phyloP scores from a whole-genome alignment of 352 stramenopile genomes.

The Globisporangium alternatum region DNA sequence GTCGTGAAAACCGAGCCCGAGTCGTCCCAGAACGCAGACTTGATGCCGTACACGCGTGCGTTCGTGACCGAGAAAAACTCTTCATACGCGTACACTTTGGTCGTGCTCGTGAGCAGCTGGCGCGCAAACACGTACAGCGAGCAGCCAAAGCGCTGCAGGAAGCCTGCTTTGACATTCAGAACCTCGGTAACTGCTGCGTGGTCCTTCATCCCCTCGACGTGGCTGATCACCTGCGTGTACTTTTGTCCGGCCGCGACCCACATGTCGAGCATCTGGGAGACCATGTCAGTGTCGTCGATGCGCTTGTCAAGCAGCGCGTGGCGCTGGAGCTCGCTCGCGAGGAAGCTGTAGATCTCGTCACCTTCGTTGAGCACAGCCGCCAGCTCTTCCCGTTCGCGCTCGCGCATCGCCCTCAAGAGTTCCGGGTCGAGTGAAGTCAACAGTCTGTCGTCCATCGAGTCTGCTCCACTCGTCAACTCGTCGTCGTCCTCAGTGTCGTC shows the following conservation, averaged over 20 bases:
- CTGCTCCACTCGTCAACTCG: neutral
- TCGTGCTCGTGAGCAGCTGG: conserved; percentile 58
- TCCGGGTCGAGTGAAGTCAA: conserved; percentile 17
- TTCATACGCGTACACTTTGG: conserved; percentile 63
- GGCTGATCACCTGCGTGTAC: conserved; percentile 53
- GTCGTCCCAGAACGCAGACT: conserved; percentile 38
- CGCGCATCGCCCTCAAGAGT: conserved; percentile 6
- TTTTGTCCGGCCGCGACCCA: conserved; percentile 65
- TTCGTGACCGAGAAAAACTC: conserved; percentile 59
- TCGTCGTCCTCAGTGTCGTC: neutral
- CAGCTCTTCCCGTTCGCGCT: conserved; percentile 23
- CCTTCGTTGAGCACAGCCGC: conserved; percentile 39
- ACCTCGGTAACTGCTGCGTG: neutral
- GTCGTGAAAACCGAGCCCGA: conserved; percentile 28
- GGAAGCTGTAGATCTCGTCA: conserved; percentile 62
- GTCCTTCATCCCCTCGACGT: conserved; percentile 22
- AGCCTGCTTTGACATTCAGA: conserved; percentile 18
- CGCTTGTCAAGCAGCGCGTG: conserved; percentile 26
- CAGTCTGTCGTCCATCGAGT: neutral
- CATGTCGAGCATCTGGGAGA: conserved; percentile 64
- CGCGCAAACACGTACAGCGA: conserved; percentile 61
- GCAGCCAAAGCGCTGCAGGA: conserved; percentile 48
- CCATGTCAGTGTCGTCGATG: conserved; percentile 28
- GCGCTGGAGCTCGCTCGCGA: conserved; percentile 41
- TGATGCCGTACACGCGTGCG: conserved; percentile 38